phyloP scores from a whole-genome alignment of 164 flowering plant species.

The Nymphaea thermarum region DNA sequence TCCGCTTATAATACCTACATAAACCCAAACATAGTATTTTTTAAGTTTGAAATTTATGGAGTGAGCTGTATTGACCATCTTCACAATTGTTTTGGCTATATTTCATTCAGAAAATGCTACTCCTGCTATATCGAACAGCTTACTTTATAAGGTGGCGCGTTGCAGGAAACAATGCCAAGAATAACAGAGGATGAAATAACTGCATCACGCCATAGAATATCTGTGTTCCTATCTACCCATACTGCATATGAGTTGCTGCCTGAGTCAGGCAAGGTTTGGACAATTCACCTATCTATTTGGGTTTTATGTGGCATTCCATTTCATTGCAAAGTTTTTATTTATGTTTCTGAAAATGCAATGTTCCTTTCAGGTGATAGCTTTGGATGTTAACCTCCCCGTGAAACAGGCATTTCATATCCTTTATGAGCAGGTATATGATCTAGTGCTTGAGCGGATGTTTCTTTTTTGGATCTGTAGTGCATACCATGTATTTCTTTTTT shows the following conservation, averaged over 20 bases:
- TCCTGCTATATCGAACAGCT: slow-evolving; percentile 22
- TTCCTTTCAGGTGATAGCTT: slow-evolving; percentile 55
- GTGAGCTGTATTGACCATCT: neutral
- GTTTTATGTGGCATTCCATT: neutral
- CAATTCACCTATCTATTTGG: slow-evolving; percentile 16
- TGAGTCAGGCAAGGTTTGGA: slow-evolving; percentile 78
- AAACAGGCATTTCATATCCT: slow-evolving; percentile 92
- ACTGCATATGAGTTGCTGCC: slow-evolving; percentile 88
- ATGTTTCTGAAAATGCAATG: slow-evolving; percentile 1
- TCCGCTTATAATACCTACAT: neutral
- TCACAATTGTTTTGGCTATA: neutral
- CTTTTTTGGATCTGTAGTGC: no score
- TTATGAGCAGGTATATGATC: slow-evolving; percentile 64
- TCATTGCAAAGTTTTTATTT: neutral
- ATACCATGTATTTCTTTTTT: no score
- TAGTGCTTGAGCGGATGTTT: no score
- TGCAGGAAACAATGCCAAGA: slow-evolving; percentile 36
- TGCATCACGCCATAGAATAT: slow-evolving; percentile 57
- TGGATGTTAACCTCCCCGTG: slow-evolving; percentile 79
- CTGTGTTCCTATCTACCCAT: slow-evolving; percentile 60
- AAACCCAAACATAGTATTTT: no score
- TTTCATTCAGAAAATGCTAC: no score
- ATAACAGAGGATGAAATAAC: slow-evolving; percentile 61
- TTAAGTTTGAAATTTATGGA: neutral
- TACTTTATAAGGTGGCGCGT: slow-evolving; percentile 27